Percentiles rank a stretch among this genome's conserved stretches.
phyloP scores from a whole-genome alignment of 2,329 filamentous ascomycete genomes.

The Harringtonia lauricola region DNA sequence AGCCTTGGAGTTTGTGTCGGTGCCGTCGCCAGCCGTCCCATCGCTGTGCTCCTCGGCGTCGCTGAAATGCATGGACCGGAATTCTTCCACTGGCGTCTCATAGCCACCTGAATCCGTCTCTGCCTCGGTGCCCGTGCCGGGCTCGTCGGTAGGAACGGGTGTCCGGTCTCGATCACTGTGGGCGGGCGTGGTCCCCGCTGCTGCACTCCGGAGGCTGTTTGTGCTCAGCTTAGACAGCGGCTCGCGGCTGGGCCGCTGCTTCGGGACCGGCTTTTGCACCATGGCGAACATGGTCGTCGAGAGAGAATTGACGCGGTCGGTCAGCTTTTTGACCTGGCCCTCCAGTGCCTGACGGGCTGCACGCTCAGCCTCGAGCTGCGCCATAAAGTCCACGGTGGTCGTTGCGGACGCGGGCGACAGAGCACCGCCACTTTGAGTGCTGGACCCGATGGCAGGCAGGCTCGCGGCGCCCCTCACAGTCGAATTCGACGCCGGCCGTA shows the following conservation, averaged over 20 bases:
- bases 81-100: slow-evolving; percentile 40
- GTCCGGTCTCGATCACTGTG: too few species aligned
- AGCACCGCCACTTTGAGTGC: slow-evolving; percentile 15
- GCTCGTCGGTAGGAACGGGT: too few species aligned
- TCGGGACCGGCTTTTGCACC: slow-evolving; percentile 23
- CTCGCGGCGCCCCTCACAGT: slow-evolving; percentile 37
- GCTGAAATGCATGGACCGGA: slow-evolving; percentile 11
- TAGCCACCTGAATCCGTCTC: slow-evolving; percentile 35
- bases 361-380: slow-evolving; percentile 45
- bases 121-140: slow-evolving; percentile 1
- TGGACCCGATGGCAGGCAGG: slow-evolving; percentile 27
- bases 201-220: slow-evolving; percentile 3
- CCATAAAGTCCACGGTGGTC: slow-evolving; percentile 37
- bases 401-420: slow-evolving; percentile 23
- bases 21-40: slow-evolving; percentile 5
- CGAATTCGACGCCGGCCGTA: slow-evolving; percentile 31
- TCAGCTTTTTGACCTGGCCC: slow-evolving; percentile 41
- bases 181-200: slow-evolving; percentile 4
- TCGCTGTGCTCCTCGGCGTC: slow-evolving; percentile 23
- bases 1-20: slow-evolving; percentile 21
- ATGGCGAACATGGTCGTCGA: slow-evolving; percentile 28
- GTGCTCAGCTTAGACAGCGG: slow-evolving; percentile 9
- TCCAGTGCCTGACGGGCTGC: slow-evolving; percentile 44
- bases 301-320: slow-evolving; percentile 35
- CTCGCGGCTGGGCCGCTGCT: slow-evolving; percentile 17